Evolutionary conservation across 2,329 filamentous ascomycete species (phyloP), one percentile per base, ranked within the genome.

Genomic region (Fusarium setosum): DNA sequence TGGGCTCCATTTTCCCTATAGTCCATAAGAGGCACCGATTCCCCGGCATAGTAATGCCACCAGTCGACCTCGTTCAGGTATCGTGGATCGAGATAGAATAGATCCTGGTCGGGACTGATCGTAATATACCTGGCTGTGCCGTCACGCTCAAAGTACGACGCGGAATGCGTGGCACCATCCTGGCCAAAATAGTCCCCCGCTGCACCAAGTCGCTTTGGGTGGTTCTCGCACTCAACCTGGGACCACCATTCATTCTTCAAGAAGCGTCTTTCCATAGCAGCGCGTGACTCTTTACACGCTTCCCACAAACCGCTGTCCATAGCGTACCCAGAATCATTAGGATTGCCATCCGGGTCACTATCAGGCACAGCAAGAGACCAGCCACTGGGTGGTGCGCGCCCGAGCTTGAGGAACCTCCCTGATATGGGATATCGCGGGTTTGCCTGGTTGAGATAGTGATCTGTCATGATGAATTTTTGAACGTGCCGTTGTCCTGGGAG

Each of bases 221-320:
- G 54, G 11, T 34, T 38, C 0, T 48, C 35, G 1, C 35, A 31
- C 8, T 50, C 26, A 3, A 47, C 1, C 3, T 44, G 20, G 4
- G 65, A 67, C 60, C 65, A 67, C 65, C 65, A 67, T 24, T 67
- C 60, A 17, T 67, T 67, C 17, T 10, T 65, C 0, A 1, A 8
- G n/a, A 67, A 67, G 0, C 15, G 17, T 11, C 21, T 29, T 8
- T 67, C 52, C 41, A 67, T 61, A 1, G 64, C 64, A 4, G 24
- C 45, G 5, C 60, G 64, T 7, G 65, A 67, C 3, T 51, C 56
- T 12, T 44, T 49, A 6, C 64, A 53, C 5, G 44, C 6, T 3
- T 21, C 52, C 65, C 65, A 67, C 0, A 67, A 56, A 5, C 35
- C 51, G 21, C 64, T 67, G 11, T 67, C 64, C 2, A 54, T 20